phyloP scores from a whole-genome alignment of 495 filamentous ascomycete species.

The Hypoxylon crocopeplum region DNA sequence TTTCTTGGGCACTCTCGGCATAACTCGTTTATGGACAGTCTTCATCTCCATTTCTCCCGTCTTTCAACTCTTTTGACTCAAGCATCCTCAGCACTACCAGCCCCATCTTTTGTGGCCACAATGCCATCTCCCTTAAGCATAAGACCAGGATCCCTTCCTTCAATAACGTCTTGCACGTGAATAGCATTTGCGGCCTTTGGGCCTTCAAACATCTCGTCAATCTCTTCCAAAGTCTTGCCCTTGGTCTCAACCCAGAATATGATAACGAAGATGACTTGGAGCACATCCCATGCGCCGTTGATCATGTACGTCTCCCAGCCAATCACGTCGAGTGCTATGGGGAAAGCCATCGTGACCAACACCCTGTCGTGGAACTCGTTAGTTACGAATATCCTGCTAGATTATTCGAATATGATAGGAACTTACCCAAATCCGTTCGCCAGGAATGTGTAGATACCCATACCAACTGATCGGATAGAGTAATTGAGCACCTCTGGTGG shows the following conservation, averaged over 20 bases:
- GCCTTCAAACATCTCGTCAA: slow-evolving; percentile 45
- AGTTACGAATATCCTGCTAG: too few species aligned
- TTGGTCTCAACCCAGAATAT: slow-evolving; percentile 43
- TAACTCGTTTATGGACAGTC: background rate
- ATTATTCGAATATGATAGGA: too few species aligned
- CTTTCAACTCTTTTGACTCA: background rate
- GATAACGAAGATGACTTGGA: slow-evolving; percentile 12
- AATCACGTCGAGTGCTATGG: slow-evolving; percentile 44
- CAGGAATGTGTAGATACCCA: slow-evolving; percentile 19
- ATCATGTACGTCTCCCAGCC: slow-evolving; percentile 39
- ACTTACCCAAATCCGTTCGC: slow-evolving; percentile 44
- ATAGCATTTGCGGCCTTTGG: slow-evolving; percentile 36
- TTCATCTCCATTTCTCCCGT: background rate
- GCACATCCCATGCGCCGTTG: slow-evolving; percentile 24
- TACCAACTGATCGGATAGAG: slow-evolving; percentile 25
- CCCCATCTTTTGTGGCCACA: slow-evolving; percentile 1
- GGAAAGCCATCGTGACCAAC: slow-evolving; percentile 51
- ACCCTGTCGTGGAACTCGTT: slow-evolving; percentile 24
- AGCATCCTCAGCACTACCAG: background rate
- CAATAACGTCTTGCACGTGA: slow-evolving; percentile 5
- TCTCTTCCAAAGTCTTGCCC: slow-evolving; percentile 44
- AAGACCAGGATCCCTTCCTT: slow-evolving; percentile 3
- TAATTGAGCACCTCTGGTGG: slow-evolving; percentile 50
- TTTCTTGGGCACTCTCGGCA: too few species aligned
- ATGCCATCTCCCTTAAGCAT: background rate